Conservation (phyloP, 768 basidiomycete genomes). For the Lepiota brunneoincarnata region DNA sequence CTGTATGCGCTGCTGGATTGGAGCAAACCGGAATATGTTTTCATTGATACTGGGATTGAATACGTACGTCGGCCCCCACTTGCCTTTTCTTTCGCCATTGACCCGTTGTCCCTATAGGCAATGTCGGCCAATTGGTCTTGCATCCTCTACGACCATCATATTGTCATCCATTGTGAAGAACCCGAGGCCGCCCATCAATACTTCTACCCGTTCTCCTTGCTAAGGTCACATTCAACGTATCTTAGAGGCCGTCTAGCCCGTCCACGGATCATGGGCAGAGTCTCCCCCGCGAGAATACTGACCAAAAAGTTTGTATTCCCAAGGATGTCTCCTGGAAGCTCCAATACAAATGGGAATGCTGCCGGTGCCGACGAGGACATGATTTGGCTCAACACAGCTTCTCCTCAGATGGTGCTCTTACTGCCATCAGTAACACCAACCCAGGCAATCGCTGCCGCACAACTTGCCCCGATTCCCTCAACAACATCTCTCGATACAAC, state of each 20-base stretch:
- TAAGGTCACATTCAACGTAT: slow-evolving; percentile 29
- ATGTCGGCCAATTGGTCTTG: slow-evolving; percentile 78
- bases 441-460: slow-evolving; percentile 1
- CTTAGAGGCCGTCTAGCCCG: slow-evolving; percentile 26
- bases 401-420: slow-evolving; percentile 8
- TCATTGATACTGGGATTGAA: slow-evolving; percentile 70
- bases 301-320: slow-evolving; percentile 56
- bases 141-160: slow-evolving; percentile 59
- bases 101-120: slow-evolving; percentile 33
- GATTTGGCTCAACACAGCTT: slow-evolving; percentile 3
- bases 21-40: slow-evolving; percentile 63
- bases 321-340: not conserved
- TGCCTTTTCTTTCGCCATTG: not conserved
- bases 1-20: slow-evolving; percentile 67
- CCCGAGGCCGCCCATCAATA: slow-evolving; percentile 62
- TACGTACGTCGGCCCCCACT: slow-evolving; percentile 47
- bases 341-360: not conserved
- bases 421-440: slow-evolving; percentile 3
- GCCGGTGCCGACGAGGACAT: not conserved
- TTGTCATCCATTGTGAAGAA: slow-evolving; percentile 76
- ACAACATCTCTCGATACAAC: not conserved
- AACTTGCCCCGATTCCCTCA: not conserved
- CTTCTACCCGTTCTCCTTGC: slow-evolving; percentile 57
- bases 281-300: slow-evolving; percentile 44
- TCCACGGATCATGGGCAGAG: slow-evolving; percentile 37